Evolutionary conservation across 2,329 filamentous ascomycete species (phyloP), one percentile per base, ranked within the genome.

Genomic region (Colletotrichum australisinense): DNA sequence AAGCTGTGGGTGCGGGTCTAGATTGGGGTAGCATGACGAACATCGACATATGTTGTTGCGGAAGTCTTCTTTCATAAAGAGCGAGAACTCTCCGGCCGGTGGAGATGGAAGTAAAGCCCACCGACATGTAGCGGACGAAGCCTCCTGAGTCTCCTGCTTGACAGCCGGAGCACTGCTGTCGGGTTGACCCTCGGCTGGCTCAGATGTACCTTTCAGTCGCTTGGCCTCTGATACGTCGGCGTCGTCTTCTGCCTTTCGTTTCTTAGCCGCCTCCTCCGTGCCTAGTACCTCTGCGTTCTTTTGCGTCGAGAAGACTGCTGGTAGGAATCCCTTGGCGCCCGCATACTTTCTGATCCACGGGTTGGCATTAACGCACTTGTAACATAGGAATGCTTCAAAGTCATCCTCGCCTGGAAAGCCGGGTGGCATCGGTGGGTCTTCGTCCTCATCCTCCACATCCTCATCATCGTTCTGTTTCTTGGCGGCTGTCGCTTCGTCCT

Each of bases 261-360:
- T 95, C 78, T 89, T 92, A 3, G 85, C 82, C 6, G 78, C 58
- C 1, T 76, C 66, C 0, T 72, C 66, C 32, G 49, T 46, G 16
- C 16, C n/a, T 12, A 32, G 1, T 8, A 62, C 73, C 38, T 24
- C 77, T 63, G 49, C 76, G 65, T 75, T 79, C 67, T 60, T 30
- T n/a, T 78, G 78, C 2, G 79, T 75, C 7, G 84, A 80, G 73
- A 91, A 92, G 0, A 98, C 89, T 0, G 95, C 89, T 0, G 90
- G 87, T 0, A 98, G 86, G 78, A 99, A 98, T 0, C 95, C 95
- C 0, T 90, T 80, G 0, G 93, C 90, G 2, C 93, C 93, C 6
- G 94, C 95, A 80, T 98, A 98, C 75, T 88, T 87, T 84, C 96
- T 97, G 81, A 98, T 93, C 97, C 97, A 99, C 0, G 95, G 94